phyloP scores from a whole-genome alignment of 139 green algal genomes.

The Asterochloris erici region DNA sequence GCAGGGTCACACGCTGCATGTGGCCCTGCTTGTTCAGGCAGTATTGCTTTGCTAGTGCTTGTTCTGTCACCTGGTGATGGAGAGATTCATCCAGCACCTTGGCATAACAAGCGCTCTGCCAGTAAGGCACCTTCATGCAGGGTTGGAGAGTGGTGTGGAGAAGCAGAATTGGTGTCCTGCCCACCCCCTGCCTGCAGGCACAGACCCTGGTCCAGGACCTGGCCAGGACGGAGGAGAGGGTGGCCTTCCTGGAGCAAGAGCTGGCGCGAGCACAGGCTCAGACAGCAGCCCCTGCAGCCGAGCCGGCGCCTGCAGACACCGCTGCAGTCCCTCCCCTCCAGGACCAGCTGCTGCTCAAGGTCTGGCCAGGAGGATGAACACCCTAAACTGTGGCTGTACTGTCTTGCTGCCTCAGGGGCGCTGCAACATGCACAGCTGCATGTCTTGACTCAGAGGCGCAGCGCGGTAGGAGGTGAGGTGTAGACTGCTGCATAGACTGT shows the following conservation, averaged over 20 bases:
- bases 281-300: not conserved
- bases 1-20: not conserved
- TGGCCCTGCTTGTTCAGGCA: not conserved
- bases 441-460: not conserved
- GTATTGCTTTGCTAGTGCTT: not conserved
- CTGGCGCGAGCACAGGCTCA: conserved; percentile 14
- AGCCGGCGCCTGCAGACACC: not conserved
- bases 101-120: not conserved
- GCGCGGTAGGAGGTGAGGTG: not conserved
- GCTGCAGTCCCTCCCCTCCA: not conserved
- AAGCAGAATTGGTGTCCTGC: not conserved
- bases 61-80: not conserved
- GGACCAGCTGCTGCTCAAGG: conserved; percentile 8
- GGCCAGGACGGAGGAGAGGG: conserved; percentile 25
- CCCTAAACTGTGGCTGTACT: not conserved
- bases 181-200: not conserved
- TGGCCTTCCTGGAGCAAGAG: conserved; percentile 28
- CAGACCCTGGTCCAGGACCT: conserved; percentile 42
- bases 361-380: not conserved
- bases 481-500: not conserved
- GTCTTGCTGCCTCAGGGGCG: not conserved
- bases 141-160: no score
- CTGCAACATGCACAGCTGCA: not conserved
- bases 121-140: not conserved
- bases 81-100: not conserved